Base-by-base conservation (phyloP, 1,139 yeast species). In the Candida neerlandica region DNA sequence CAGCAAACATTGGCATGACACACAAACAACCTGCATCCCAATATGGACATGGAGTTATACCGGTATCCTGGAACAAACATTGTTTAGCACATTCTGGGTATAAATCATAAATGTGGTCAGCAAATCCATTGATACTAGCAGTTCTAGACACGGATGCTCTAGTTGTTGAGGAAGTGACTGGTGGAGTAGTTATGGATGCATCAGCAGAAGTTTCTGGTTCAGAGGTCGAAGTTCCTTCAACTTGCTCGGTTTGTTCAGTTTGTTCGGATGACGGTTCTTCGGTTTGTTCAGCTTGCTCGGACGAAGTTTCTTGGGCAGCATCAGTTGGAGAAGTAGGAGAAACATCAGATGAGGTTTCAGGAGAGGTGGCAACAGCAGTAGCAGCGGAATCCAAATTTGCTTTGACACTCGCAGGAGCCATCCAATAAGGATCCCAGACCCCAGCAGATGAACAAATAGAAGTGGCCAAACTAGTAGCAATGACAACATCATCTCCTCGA, bases 391-490 rank as follows among this genome's bases (percentile, higher is more conserved):
- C 59, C 41, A 76, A 59, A 4, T 56, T 67, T n/a, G 67, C 52
- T 5, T 72, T 65, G 33, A 72, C 66, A 9, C 77, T 63, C n/a
- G 62, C 59, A 38, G 59, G 65, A 46, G 75, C 65, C 67, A 70
- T 67, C 79, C 78, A 75, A 48, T 53, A 63, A 45, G 66, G 66
- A 32, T 70, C 60, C 53, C 70, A 67, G 18, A 75, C 81, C 47
- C 81, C 81, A 26, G 71, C 81, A 15, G 57, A 55, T 38, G 65
- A 56, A 58, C 82, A 77, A 43, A 74, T 50, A 7, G 79, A 72
- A 11, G 59, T 57, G 29, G 80, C 81, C 54, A 71, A 61, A 23
- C 67, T 57, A 21, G 80, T 73, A 44, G 77, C 78, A 16, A 53
- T 32, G 12, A 51, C 62, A 38, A 77, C 76, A 44, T 74, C 76